phyloP scores from a whole-genome alignment of 805 yeast species.

The Barnettozyma botsteinii region DNA sequence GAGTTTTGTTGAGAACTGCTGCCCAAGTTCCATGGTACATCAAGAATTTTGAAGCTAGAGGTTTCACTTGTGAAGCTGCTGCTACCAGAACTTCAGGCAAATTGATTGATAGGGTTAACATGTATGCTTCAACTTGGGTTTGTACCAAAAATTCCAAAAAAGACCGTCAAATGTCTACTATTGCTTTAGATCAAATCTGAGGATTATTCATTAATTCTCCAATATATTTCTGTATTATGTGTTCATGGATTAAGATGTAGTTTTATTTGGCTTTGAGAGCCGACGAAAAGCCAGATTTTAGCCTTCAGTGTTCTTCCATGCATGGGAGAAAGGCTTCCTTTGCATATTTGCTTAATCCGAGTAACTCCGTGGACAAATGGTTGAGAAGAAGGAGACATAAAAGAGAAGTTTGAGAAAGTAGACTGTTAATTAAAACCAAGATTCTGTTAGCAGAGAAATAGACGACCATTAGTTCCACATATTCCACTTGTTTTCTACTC shows the following conservation, averaged over 20 bases:
- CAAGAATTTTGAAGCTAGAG: conserved; percentile 55
- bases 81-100: conserved; percentile 58
- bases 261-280: no score
- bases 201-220: no score
- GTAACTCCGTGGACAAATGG: no score
- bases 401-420: no score
- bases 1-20: conserved; percentile 74
- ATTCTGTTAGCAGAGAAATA: no score
- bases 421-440: no score
- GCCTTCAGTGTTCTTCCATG: no score
- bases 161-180: conserved; percentile 25
- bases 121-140: conserved; percentile 89
- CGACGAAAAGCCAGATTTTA: no score
- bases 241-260: not conserved
- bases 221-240: not conserved
- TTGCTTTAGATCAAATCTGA: conserved; percentile 16
- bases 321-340: no score
- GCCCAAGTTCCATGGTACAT: conserved; percentile 76
- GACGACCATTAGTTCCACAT: no score
- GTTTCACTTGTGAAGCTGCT: conserved; percentile 64
- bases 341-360: no score
- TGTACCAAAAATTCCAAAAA: conserved; percentile 45
- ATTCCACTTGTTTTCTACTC: not conserved
- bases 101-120: conserved; percentile 73
- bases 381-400: no score